phyloP scores from a whole-genome alignment of 768 basidiomycete species.

The Sarcodon sp. region DNA sequence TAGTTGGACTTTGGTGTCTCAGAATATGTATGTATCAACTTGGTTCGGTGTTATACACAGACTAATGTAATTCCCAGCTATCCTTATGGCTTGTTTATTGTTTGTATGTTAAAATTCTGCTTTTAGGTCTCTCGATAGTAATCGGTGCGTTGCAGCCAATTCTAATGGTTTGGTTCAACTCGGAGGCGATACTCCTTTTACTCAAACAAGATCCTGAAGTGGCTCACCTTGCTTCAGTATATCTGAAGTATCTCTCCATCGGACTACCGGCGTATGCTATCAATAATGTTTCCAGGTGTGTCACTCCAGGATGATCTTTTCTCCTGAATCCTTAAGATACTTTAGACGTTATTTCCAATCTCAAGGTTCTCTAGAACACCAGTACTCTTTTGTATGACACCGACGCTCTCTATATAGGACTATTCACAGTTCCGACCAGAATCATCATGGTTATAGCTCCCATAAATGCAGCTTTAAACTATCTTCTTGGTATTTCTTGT shows the following conservation, averaged over 20 bases:
- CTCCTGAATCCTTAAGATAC: neutral
- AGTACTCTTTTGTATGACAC: neutral
- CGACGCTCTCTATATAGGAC: conserved; percentile 25
- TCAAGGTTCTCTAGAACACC: conserved; percentile 35
- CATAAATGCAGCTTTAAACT: conserved; percentile 75
- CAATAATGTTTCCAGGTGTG: conserved; percentile 38
- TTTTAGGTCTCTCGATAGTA: neutral
- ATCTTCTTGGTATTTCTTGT: conserved; percentile 50
- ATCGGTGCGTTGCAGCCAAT: conserved; percentile 29
- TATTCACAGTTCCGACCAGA: conserved; percentile 77
- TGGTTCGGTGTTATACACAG: neutral
- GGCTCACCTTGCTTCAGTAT: conserved; percentile 60
- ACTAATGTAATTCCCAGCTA: conserved; percentile 22
- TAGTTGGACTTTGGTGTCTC: conserved; percentile 87
- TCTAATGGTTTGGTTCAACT: conserved; percentile 66
- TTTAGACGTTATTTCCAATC: conserved; percentile 68
- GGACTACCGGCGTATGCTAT: conserved; percentile 70
- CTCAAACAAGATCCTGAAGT: conserved; percentile 79
- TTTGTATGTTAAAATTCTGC: conserved; percentile 34
- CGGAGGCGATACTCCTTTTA: conserved; percentile 64
- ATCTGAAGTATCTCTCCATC: conserved; percentile 63
- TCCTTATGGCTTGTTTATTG: conserved; percentile 44
- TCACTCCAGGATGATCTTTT: neutral
- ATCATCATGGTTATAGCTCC: conserved; percentile 79
- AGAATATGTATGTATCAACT: conserved; percentile 52